Conservation (phyloP, 495 filamentous ascomycete genomes). For the Pseudotulostoma volvatum region DNA sequence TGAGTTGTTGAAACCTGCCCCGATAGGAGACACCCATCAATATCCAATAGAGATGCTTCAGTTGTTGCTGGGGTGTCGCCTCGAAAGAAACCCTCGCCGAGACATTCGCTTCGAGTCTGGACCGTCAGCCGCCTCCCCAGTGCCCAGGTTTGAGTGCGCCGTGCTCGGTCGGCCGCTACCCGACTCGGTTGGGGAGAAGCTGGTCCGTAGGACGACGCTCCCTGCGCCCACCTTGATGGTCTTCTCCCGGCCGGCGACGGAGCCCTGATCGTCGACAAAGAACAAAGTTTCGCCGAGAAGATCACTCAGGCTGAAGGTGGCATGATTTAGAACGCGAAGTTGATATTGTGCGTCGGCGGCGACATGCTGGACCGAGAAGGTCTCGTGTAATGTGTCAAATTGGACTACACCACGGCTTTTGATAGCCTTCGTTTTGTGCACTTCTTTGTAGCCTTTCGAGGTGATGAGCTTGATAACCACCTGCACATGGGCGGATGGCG, state of each 20-base stretch:
- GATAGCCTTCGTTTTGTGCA: slow-evolving; percentile 70
- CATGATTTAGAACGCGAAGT: slow-evolving; percentile 66
- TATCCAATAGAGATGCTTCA: too few relatives aligned
- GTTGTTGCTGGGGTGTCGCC: too few relatives aligned
- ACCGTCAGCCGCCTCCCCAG: slow-evolving; percentile 31
- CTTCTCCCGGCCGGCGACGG: slow-evolving; percentile 50
- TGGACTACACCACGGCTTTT: slow-evolving; percentile 44
- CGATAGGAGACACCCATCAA: too few relatives aligned
- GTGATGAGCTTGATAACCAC: slow-evolving; percentile 51
- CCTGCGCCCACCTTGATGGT: slow-evolving; percentile 51
- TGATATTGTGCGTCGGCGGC: slow-evolving; percentile 76
- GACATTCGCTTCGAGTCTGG: slow-evolving; percentile 33
- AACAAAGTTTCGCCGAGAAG: slow-evolving; percentile 71
- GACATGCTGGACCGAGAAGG: slow-evolving; percentile 53
- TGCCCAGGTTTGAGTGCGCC: slow-evolving; percentile 19
- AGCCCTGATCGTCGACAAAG: slow-evolving; percentile 71
- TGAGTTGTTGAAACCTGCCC: too few relatives aligned
- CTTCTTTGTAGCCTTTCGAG: slow-evolving; percentile 51
- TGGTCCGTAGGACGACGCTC: slow-evolving; percentile 52
- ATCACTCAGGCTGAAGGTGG: slow-evolving; percentile 65
- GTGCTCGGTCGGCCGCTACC: slow-evolving; percentile 20
- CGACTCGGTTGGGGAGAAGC: slow-evolving; percentile 19
- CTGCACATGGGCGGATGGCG: slow-evolving; percentile 62
- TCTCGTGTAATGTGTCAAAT: slow-evolving; percentile 51
- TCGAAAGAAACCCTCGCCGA: slow-evolving; percentile 39